Conservation (phyloP, 441 rosid genomes). For the Pelargonium fulgidum region DNA sequence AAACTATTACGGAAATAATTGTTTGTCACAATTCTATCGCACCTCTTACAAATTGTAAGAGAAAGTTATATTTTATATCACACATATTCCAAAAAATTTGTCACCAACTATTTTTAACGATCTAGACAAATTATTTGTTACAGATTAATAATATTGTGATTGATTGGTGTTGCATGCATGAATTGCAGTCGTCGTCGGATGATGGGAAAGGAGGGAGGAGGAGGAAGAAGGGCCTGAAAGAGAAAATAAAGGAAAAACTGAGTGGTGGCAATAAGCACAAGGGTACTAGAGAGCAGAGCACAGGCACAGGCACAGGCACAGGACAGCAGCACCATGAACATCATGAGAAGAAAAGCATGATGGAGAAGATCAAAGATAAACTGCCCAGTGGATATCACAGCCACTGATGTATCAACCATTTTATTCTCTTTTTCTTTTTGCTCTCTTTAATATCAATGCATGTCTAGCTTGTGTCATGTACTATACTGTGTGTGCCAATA, state of each 20-base stretch:
- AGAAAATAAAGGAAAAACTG: slow-evolving; percentile 63
- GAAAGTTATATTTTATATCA: too few relatives aligned
- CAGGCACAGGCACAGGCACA: slow-evolving; percentile 12
- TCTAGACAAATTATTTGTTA: background rate
- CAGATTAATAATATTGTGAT: too few relatives aligned
- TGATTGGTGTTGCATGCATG: too few relatives aligned
- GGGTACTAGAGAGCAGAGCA: slow-evolving; percentile 15
- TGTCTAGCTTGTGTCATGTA: too few relatives aligned
- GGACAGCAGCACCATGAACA: slow-evolving; percentile 28
- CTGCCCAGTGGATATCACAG: slow-evolving; percentile 42
- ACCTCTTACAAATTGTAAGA: too few relatives aligned
- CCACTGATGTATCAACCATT: slow-evolving; percentile 7
- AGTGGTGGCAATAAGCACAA: slow-evolving; percentile 32
- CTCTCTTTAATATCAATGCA: too few relatives aligned
- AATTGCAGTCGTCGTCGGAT: slow-evolving; percentile 48
- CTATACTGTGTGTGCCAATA: too few relatives aligned
- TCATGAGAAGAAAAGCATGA: slow-evolving; percentile 50
- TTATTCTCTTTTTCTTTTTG: too few relatives aligned
- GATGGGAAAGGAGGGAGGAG: slow-evolving; percentile 75
- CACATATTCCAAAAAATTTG: too few relatives aligned
- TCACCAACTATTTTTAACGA: too few relatives aligned
- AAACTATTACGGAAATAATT: too few relatives aligned
- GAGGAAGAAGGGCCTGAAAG: slow-evolving; percentile 46
- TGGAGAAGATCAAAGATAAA: slow-evolving; percentile 64
- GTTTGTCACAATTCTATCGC: too few relatives aligned